Evolutionary conservation across 306 rosid species (phyloP), one percentile per base, ranked within the genome.

Genomic region (Vicia villosa): DNA sequence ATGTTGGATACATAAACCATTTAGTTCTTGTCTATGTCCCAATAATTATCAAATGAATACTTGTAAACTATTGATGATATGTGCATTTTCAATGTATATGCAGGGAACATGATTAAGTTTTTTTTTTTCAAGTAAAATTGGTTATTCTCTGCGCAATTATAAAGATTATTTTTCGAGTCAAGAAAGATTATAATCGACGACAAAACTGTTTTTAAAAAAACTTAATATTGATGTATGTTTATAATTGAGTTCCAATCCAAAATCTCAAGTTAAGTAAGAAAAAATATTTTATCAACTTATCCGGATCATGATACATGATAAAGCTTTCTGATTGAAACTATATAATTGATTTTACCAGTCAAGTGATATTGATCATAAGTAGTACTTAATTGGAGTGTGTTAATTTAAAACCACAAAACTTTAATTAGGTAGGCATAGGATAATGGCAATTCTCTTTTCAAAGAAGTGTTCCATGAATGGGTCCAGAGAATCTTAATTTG

Each of bases 1-100:
- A 84, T 91, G 92, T 88, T 88, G 77, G 87, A 11, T 54, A 45
- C 66, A 41, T 75, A 41, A 75, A 74, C 76, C 77, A 69, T 83
- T 30, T 81, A 81, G 63, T 81, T 81, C 20, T 82, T 82, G 91
- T 83, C 87, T 67, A 60, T 78, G 75, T 81, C 77, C 40, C 78
- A 8, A 69, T 69, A 74, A 56, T 82, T 4, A 69, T 66, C 42
- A 69, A 69, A 40, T 58, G 13, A 64, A 56, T 58, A 26, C 45
- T 69, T 51, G 24, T 52, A 38, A 54, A 61, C 22, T 70, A 21
- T 62, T 54, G 32, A 56, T 54, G 24, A 50, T 72, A 14, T 73
- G 24, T 40, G 36, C 47, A 42, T 79, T 68, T 60, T 20, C 50
- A 38, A 47, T 58, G 34, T 47, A 20, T 73, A 28, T 36, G 16